These are phyloP conservation scores for Oryza punctata DNA, from an alignment of 176 grass and related monocot species.

Conservation along the genomic window DNA sequence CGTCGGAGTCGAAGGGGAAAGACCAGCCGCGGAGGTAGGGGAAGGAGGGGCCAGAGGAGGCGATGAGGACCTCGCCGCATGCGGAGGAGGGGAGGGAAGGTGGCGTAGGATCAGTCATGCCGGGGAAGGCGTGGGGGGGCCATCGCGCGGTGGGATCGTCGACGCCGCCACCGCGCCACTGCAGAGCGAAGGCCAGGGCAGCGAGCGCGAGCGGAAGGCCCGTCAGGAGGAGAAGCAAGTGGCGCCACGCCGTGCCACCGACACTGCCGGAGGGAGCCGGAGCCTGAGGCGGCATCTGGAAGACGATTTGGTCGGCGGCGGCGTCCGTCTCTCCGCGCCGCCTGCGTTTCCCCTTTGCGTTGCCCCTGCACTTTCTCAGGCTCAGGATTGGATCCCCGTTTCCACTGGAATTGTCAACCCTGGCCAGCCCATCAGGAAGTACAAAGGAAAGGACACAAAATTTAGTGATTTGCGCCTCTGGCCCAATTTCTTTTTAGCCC, in stretches of 20 bases:
- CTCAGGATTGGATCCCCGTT: no score
- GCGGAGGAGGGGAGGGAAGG: constrained; percentile 36
- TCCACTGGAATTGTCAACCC: no score
- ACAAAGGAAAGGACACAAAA: no score
- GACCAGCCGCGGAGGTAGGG: constrained; percentile 82
- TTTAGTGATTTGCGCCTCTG: no score
- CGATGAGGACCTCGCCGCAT: constrained; percentile 15
- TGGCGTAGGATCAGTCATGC: constrained; percentile 52
- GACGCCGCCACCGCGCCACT: constrained; percentile 78
- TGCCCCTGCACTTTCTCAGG: no score
- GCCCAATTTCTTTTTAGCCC: no score
- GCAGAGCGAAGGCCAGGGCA: constrained; percentile 69
- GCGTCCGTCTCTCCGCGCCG: no score
- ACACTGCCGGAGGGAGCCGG: not conserved
- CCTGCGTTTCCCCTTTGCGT: no score
- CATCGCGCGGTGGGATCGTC: constrained; percentile 73
- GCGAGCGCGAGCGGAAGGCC: constrained; percentile 71
- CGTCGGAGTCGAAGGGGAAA: constrained; percentile 56
- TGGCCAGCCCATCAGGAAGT: no score
- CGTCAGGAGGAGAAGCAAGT: constrained; percentile 67
- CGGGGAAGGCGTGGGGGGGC: constrained; percentile 61
- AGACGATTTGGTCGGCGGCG: constrained; percentile 9
- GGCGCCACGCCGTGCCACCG: constrained; percentile 30
- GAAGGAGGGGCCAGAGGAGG: constrained; percentile 52
- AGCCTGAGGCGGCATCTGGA: constrained; percentile 30